Conservation (phyloP, 768 basidiomycete genomes). For the Suillus paluster region DNA sequence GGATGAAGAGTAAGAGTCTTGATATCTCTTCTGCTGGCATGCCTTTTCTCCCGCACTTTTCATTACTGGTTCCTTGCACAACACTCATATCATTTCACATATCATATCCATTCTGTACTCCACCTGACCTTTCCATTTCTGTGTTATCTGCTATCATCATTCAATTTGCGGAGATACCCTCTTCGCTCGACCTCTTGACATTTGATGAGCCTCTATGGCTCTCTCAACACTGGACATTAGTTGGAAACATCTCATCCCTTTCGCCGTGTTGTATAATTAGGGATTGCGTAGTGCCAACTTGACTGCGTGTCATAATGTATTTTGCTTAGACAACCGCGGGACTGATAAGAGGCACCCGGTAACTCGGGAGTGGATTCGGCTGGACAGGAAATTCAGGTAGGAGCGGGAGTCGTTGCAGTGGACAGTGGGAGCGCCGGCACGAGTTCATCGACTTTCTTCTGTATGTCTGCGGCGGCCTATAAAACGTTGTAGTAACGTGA, state of each 20-base stretch:
- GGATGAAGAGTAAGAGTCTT: slow-evolving; percentile 49
- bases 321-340: slow-evolving; percentile 15
- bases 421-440: slow-evolving; percentile 48
- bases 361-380: slow-evolving; percentile 12
- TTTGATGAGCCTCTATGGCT: slow-evolving; percentile 4
- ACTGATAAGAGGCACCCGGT: slow-evolving; percentile 1
- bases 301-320: slow-evolving; percentile 14
- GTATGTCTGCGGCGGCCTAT: slow-evolving; percentile 71
- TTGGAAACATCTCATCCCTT: slow-evolving; percentile 25
- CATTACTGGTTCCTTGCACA: background rate
- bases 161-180: slow-evolving; percentile 32
- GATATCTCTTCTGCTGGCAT: slow-evolving; percentile 17
- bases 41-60: slow-evolving; percentile 7
- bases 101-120: slow-evolving; percentile 14
- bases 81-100: slow-evolving; percentile 12
- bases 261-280: slow-evolving; percentile 36
- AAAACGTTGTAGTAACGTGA: slow-evolving; percentile 17
- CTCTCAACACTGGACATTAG: slow-evolving; percentile 19
- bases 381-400: slow-evolving; percentile 17
- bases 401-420: slow-evolving; percentile 30
- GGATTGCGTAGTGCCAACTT: slow-evolving; percentile 23
- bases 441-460: slow-evolving; percentile 77
- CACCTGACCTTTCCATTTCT: slow-evolving; percentile 12
- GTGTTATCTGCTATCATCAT: slow-evolving; percentile 21
- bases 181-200: slow-evolving; percentile 13